A percentile compares a stretch with the other conserved stretches of the same genome.
These are phyloP conservation scores for Tieghemiomyces parasiticus DNA, from an alignment of 192 early-diverging fungal genomes.

Conservation along the genomic window DNA sequence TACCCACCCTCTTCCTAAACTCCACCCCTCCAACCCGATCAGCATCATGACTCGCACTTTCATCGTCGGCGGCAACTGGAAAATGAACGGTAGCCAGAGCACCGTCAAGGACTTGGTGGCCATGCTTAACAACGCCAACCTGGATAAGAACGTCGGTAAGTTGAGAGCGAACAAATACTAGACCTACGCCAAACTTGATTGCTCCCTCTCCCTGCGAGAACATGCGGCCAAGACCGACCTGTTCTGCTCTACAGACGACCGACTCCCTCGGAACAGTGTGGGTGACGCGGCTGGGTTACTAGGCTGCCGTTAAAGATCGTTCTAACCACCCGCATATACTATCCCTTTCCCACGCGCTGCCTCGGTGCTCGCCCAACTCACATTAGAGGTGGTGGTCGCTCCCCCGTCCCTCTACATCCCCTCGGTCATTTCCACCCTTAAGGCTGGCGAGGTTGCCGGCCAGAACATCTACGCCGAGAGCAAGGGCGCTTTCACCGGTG, in stretches of 20 bases:
- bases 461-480: constrained; percentile 84
- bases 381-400: constrained; percentile 94
- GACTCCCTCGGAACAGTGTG: too few relatives aligned
- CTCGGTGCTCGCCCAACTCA: too few relatives aligned
- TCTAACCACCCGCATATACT: too few relatives aligned
- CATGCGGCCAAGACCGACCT: too few relatives aligned
- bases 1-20: too few relatives aligned
- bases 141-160: constrained; percentile 57
- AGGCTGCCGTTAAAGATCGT: too few relatives aligned
- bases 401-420: constrained; percentile 86
- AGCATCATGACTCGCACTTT: constrained; percentile 57
- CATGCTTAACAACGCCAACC: constrained; percentile 54
- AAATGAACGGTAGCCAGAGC: constrained; percentile 88
- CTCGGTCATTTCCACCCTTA: constrained; percentile 55
- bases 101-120: constrained; percentile 61
- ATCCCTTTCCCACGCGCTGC: too few relatives aligned
- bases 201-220: too few relatives aligned
- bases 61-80: constrained; percentile 85
- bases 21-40: neutral
- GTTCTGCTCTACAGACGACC: too few relatives aligned
- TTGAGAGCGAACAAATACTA: too few relatives aligned
- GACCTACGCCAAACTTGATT: too few relatives aligned
- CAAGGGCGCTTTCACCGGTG: constrained; percentile 94
- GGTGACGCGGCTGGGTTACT: too few relatives aligned
- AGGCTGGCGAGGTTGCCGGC: constrained; percentile 81